Percentiles rank a stretch among this genome's conserved stretches.
Evolutionary conservation across 345 rosid species (phyloP).

Genomic region (Boechera retrofracta): DNA sequence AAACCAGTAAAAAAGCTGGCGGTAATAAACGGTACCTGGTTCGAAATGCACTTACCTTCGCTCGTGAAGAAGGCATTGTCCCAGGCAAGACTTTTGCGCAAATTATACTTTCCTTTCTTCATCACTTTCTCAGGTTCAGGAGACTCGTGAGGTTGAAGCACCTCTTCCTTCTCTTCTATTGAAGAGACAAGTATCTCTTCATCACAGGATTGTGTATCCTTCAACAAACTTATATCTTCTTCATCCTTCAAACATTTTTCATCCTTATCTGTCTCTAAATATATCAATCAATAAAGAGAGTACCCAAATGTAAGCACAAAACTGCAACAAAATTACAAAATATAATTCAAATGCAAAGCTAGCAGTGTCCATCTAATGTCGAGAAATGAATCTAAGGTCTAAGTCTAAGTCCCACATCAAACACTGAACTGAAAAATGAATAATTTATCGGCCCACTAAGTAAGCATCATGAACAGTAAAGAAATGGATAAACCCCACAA

Average conservation of each 20-base stretch:
- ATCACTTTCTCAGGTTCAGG: slow-evolving; percentile 48
- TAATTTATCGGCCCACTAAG: no score
- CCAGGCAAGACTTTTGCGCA: slow-evolving; percentile 97
- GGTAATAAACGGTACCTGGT: background rate
- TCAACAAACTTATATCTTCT: slow-evolving; percentile 44
- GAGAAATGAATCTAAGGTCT: background rate
- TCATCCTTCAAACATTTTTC: slow-evolving; percentile 42
- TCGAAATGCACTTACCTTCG: slow-evolving; percentile 54
- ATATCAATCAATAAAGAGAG: background rate
- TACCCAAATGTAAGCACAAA: slow-evolving; percentile 20
- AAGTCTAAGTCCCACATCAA: background rate
- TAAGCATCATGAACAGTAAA: background rate
- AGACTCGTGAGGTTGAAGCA: slow-evolving; percentile 51
- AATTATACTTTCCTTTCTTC: slow-evolving; percentile 63
- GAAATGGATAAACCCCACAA: background rate
- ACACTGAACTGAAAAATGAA: slow-evolving; percentile 1
- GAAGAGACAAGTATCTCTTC: slow-evolving; percentile 40
- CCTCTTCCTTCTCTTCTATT: slow-evolving; percentile 46
- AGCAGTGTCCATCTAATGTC: background rate
- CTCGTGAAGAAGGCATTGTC: slow-evolving; percentile 92
- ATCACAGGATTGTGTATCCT: slow-evolving; percentile 31
- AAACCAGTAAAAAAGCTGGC: background rate
- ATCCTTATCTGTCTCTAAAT: slow-evolving; percentile 54
- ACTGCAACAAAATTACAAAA: background rate
- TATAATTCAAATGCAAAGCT: background rate